Conservation (phyloP, 352 stramenopile species). For the Pythium scleroteichum region DNA sequence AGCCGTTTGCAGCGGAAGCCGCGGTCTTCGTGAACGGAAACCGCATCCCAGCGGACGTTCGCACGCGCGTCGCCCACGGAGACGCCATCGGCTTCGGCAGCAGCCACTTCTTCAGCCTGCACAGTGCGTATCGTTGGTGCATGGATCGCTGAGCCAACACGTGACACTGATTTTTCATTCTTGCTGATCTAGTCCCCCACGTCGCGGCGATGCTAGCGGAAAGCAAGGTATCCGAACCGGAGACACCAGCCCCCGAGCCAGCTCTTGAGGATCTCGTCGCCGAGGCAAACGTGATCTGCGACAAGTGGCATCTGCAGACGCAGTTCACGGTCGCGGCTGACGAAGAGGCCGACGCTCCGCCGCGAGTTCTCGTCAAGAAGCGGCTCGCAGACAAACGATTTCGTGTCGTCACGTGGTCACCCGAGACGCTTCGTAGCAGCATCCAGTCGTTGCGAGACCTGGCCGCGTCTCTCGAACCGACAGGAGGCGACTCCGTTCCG, state of each 20-base stretch:
- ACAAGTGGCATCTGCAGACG: conserved; percentile 52
- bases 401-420: conserved; percentile 46
- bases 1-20: conserved; percentile 7
- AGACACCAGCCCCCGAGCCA: neutral
- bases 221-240: neutral
- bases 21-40: conserved; percentile 23
- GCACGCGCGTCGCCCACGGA: conserved; percentile 18
- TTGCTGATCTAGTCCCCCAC: conserved; percentile 12
- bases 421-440: conserved; percentile 44
- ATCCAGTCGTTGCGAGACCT: conserved; percentile 51
- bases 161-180: neutral
- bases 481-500: neutral
- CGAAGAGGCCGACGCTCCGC: neutral
- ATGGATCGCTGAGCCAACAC: too few species aligned
- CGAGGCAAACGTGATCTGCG: conserved; percentile 64
- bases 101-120: conserved; percentile 16
- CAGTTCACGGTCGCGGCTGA: conserved; percentile 16
- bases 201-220: conserved; percentile 3
- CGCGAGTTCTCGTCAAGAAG: conserved; percentile 49
- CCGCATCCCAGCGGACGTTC: neutral
- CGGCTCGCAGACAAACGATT: conserved; percentile 41
- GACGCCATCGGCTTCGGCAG: conserved; percentile 22
- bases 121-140: conserved; percentile 21
- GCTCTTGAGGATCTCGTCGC: conserved; percentile 32
- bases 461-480: conserved; percentile 37